Base-by-base conservation (phyloP, 2,329 filamentous ascomycete species). In the Trichoderma atrobrunneum region DNA sequence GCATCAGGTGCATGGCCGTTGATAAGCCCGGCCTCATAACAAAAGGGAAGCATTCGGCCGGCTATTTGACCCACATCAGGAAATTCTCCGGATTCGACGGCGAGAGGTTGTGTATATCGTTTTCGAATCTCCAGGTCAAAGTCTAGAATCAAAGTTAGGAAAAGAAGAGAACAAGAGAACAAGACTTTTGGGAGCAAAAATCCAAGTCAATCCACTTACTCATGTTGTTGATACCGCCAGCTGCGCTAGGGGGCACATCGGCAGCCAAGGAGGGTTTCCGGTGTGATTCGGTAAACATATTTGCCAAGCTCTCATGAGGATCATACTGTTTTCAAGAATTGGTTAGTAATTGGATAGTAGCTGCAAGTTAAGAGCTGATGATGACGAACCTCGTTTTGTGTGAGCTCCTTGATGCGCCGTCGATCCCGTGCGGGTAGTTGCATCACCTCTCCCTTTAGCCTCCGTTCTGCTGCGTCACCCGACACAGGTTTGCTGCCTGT, bases 221-320 rank as follows among this genome's bases (percentile, higher is more conserved):
- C 85, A 95, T 91, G 76, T 90, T 94, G 76, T 93, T 94, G 60
- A 95, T 86, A 24, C 92, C 92, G 32, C 90, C 91, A n/a, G 73
- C 76, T 28, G 91, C 91, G 78, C 90, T 90, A 32, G 90, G 87
- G 30, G 91, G 90, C 10, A 90, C 87, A 71, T 93, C 88, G 34
- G 91, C 87, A 14, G 82, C 79, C 65, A 84, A 83, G 5, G 83
- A 79, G 12, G 83, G 78, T 72, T 84, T 81, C 57, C 85, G 84
- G 72, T 86, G 84, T 26, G 85, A 81, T 24, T 90, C 87, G 14
- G 82, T 77, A 75, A 90, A 89, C 59, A 87, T 80, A 73, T 82
- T 86, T 14, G 86, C 82, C 72, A 90, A 81, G 11, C 82, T 84
- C 70, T 90, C 87, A 72, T 85, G 84, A 5, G 87, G 86, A 74